Conservation (phyloP, 2,329 filamentous ascomycete species). For the Cercospora sp. region DNA sequence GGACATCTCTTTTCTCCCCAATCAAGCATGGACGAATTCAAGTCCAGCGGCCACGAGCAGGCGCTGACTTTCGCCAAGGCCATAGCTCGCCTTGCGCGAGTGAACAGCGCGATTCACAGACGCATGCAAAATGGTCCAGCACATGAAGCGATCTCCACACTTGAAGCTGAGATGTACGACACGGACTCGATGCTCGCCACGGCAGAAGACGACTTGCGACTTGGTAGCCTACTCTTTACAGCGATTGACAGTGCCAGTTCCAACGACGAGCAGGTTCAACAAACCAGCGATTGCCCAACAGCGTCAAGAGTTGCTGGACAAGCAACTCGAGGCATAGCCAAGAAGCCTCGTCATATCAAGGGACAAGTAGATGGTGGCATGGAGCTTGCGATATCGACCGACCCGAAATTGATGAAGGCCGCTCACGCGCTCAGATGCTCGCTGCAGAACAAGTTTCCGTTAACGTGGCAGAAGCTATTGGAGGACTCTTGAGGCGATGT, state of each 20-base stretch:
- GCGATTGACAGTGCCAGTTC: background rate
- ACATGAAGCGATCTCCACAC: background rate
- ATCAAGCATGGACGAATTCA: background rate
- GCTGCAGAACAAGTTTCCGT: slow-evolving; percentile 9
- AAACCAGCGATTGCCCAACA: background rate
- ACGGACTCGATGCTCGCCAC: slow-evolving; percentile 4
- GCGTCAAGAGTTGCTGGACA: background rate
- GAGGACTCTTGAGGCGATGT: background rate
- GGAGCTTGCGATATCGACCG: background rate
- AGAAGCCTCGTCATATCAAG: slow-evolving; percentile 7
- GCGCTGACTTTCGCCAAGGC: slow-evolving; percentile 1
- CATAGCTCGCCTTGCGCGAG: slow-evolving; percentile 3
- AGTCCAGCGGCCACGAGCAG: background rate
- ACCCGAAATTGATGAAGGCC: background rate
- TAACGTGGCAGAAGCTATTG: slow-evolving; percentile 16
- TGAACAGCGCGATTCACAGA: slow-evolving; percentile 8
- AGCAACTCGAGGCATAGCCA: background rate
- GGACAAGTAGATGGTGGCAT: background rate
- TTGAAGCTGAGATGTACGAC: background rate
- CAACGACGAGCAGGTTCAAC: background rate
- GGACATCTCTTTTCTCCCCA: background rate
- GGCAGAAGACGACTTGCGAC: slow-evolving; percentile 11
- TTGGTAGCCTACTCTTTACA: slow-evolving; percentile 3
- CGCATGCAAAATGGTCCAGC: background rate
- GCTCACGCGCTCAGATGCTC: slow-evolving; percentile 7